Evolutionary conservation across 2,329 filamentous ascomycete species (phyloP).

Genomic region (Tolypocladium amazonense): DNA sequence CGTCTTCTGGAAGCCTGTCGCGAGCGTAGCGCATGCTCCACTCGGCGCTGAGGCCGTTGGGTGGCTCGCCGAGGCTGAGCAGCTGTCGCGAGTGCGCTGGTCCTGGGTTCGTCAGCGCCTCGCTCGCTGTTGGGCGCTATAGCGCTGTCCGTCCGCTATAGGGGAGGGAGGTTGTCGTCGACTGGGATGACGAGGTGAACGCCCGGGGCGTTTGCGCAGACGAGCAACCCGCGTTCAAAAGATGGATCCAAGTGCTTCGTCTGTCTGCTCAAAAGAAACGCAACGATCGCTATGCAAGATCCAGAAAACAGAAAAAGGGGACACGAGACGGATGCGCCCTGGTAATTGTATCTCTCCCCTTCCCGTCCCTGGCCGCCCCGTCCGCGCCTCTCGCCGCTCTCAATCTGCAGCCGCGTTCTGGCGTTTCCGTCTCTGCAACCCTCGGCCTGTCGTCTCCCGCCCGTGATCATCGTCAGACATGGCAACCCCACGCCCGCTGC

Average conservation of each 20-base stretch:
- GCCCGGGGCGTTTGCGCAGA: too few relatives aligned
- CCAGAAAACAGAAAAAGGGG: neutral
- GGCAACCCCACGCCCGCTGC: neutral
- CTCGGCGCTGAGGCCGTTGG: neutral
- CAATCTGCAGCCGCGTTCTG: neutral
- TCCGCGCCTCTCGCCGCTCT: neutral
- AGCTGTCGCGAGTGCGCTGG: too few relatives aligned
- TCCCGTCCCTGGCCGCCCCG: neutral
- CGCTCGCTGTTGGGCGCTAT: neutral
- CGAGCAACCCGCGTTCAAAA: neutral
- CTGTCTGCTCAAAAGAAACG: neutral
- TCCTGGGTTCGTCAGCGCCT: too few relatives aligned
- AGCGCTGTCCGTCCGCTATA: neutral
- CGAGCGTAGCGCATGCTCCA: neutral
- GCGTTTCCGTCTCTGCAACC: neutral
- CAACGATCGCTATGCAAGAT: neutral
- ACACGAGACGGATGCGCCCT: neutral
- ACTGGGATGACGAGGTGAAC: neutral
- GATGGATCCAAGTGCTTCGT: neutral
- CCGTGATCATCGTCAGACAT: neutral
- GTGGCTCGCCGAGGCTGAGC: neutral
- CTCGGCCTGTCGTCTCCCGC: neutral
- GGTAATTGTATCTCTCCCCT: neutral
- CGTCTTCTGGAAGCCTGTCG: neutral
- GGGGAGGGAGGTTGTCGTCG: neutral